phyloP scores from a whole-genome alignment of 1,139 yeast species.

The Magnusiomyces paraingens region DNA sequence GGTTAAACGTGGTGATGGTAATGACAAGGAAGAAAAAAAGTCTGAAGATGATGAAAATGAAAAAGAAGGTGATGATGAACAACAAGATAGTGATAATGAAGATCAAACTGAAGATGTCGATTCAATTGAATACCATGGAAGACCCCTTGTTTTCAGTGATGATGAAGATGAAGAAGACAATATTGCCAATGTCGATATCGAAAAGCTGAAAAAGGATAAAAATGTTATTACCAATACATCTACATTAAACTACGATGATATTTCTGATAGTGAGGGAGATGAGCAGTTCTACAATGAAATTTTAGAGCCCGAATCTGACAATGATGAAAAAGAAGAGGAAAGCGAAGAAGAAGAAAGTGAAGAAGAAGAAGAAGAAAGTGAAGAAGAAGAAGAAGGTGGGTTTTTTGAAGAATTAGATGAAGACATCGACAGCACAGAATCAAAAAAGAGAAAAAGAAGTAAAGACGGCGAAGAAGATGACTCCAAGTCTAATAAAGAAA shows the following conservation, averaged over 20 bases:
- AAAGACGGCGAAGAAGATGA: conserved; percentile 30
- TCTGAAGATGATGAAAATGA: conserved; percentile 16
- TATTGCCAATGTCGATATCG: conserved; percentile 6
- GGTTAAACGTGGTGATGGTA: conserved; percentile 21
- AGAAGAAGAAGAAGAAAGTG: conserved; percentile 23
- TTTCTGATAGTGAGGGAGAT: conserved; percentile 27
- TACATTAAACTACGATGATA: conserved; percentile 20
- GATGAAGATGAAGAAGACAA: conserved; percentile 20
- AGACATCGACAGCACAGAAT: conserved; percentile 13
- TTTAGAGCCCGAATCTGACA: conserved; percentile 15
- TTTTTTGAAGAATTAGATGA: conserved; percentile 16
- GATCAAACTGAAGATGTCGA: conserved; percentile 17
- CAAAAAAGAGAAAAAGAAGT: conserved; percentile 20
- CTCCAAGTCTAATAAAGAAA: conserved; percentile 15
- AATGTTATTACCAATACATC: conserved; percentile 19
- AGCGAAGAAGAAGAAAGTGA: conserved; percentile 24
- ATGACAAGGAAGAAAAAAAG: conserved; percentile 13
- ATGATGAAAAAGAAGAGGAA: conserved; percentile 28
- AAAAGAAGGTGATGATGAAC: not conserved
- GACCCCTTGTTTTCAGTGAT: conserved; percentile 11
- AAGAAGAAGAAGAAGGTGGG: conserved; percentile 15
- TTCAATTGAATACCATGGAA: not conserved
- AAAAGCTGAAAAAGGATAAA: conserved; percentile 13
- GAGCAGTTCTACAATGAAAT: conserved; percentile 10
- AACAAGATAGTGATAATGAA: conserved; percentile 10